A percentile compares a stretch with the other conserved stretches of the same genome.
phyloP scores from a whole-genome alignment of 108 stramenopile genomes.

The Nitzschia palea region DNA sequence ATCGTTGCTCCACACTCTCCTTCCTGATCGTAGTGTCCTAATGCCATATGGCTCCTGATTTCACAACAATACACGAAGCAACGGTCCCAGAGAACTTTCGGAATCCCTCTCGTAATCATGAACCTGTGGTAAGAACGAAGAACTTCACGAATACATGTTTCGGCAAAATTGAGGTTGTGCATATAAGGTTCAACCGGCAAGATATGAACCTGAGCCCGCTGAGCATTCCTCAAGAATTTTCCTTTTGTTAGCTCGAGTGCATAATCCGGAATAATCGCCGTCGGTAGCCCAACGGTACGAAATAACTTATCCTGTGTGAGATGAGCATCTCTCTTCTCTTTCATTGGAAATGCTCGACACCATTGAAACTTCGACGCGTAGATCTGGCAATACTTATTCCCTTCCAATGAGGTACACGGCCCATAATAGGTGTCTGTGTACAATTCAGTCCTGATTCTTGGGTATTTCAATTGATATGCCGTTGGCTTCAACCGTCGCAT shows the following conservation, averaged over 20 bases:
- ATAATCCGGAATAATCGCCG: constrained; percentile 28
- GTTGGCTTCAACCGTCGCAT: constrained; percentile 18
- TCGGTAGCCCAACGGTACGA: constrained; percentile 30
- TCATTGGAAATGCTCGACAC: constrained; percentile 17
- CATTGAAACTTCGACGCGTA: constrained; percentile 26
- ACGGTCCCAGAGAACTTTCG: constrained; percentile 24
- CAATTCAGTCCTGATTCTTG: constrained; percentile 7
- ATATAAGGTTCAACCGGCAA: constrained; percentile 18
- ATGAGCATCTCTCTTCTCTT: constrained; percentile 27
- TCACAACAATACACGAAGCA: constrained; percentile 22
- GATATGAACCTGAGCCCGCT: constrained; percentile 13
- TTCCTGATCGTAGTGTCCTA: background rate
- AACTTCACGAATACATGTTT: background rate
- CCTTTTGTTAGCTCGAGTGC: constrained; percentile 30
- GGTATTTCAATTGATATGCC: constrained; percentile 22
- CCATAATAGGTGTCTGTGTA: constrained; percentile 31
- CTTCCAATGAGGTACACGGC: background rate
- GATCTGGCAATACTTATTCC: constrained; percentile 32
- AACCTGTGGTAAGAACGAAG: background rate
- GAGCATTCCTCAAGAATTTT: constrained; percentile 27
- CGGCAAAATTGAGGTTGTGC: background rate
- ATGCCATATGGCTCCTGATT: constrained; percentile 24
- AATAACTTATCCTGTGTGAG: constrained; percentile 28
- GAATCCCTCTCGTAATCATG: background rate
- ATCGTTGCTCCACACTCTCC: background rate